Conservation (phyloP, 371 early-diverging fungal species). For the Nematocida ironsii region DNA sequence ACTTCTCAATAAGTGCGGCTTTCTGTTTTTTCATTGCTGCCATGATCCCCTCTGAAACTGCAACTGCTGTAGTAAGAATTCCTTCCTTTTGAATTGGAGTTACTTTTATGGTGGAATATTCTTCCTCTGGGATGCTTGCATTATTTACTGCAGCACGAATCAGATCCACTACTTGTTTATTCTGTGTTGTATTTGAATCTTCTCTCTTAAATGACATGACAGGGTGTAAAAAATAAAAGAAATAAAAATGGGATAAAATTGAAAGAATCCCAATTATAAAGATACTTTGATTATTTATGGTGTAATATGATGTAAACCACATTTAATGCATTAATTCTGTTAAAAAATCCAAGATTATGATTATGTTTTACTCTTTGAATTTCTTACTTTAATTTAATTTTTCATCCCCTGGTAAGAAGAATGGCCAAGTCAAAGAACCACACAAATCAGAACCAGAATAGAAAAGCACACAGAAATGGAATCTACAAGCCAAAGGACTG, state of each 20-base stretch:
- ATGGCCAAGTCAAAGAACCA: constrained; percentile 98
- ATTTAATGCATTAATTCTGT: neutral
- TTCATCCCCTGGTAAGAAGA: constrained; percentile 52
- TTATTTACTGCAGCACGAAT: neutral
- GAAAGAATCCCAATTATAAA: neutral
- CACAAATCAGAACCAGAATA: constrained; percentile 97
- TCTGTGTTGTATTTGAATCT: neutral
- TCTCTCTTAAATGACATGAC: constrained; percentile 26
- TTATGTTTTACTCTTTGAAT: neutral
- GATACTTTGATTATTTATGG: neutral
- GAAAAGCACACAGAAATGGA: constrained; percentile 70
- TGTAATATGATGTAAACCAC: neutral
- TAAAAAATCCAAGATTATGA: neutral
- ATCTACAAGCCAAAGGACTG: constrained; percentile 66
- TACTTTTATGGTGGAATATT: constrained; percentile 15
- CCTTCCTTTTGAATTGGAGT: constrained; percentile 1
- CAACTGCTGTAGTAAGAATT: constrained; percentile 22
- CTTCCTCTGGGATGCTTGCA: neutral
- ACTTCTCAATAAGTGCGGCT: neutral
- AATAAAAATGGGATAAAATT: constrained; percentile 45
- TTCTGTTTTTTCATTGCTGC: constrained; percentile 15
- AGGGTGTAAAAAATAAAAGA: constrained; percentile 52
- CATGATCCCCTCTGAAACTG: constrained; percentile 2
- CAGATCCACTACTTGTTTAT: constrained; percentile 11
- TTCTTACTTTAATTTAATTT: constrained; percentile 57